Percentiles rank a stretch among this genome's conserved stretches.
phyloP scores from a whole-genome alignment of 139 green algal species.

The Nannochloris sp. region DNA sequence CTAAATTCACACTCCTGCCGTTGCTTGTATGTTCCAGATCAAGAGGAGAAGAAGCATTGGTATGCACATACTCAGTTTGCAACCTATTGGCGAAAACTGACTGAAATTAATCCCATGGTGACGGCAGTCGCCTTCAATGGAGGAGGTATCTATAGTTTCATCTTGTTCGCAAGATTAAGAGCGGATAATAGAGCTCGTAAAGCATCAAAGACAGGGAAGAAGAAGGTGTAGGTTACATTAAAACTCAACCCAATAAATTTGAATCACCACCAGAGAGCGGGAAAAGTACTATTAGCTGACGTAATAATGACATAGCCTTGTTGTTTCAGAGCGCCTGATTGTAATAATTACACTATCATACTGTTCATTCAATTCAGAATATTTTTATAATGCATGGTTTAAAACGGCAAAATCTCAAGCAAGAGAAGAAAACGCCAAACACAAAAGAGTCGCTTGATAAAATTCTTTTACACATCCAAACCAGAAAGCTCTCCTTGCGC shows the following conservation, averaged over 20 bases:
- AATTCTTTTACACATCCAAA: slow-evolving; percentile 32
- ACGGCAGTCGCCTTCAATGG: slow-evolving; percentile 4
- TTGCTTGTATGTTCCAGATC: no score
- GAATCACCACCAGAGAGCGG: no score
- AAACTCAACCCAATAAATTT: neutral
- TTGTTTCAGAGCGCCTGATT: no score
- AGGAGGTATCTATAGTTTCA: neutral
- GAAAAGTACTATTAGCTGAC: no score
- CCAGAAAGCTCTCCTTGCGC: slow-evolving; percentile 28
- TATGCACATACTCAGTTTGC: slow-evolving; percentile 5
- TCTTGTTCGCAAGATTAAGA: neutral
- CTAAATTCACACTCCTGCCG: no score
- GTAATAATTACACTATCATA: no score
- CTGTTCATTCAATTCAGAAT: neutral
- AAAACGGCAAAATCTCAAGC: no score
- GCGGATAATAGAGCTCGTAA: neutral
- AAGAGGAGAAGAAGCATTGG: neutral
- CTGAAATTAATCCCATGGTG: slow-evolving; percentile 10
- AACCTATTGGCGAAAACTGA: neutral
- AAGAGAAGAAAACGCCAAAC: no score
- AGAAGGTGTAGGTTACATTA: neutral
- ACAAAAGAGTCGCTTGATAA: no score
- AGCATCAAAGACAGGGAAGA: neutral
- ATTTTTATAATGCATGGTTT: neutral
- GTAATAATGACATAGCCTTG: no score